These are phyloP conservation scores for Penicillium sp. DNA, from an alignment of 2,329 filamentous ascomycete species.

Conservation along the genomic window DNA sequence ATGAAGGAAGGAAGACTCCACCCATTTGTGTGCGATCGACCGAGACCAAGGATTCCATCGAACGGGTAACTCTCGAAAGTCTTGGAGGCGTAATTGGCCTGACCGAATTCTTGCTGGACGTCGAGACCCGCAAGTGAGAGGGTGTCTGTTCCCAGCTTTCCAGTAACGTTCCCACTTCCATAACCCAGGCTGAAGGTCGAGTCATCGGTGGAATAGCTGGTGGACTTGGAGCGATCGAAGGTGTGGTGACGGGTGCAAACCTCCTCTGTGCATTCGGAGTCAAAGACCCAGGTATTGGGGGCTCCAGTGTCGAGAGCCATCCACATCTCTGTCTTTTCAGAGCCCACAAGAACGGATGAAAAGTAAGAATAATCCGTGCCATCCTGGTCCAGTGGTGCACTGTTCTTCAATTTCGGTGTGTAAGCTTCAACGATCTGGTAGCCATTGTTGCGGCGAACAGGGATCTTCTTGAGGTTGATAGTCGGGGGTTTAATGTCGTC, in stretches of 20 bases:
- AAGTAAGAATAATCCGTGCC: slow-evolving; percentile 59
- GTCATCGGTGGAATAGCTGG: slow-evolving; percentile 56
- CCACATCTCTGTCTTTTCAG: slow-evolving; percentile 53
- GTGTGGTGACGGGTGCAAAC: slow-evolving; percentile 71
- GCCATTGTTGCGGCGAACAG: slow-evolving; percentile 49
- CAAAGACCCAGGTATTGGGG: slow-evolving; percentile 81
- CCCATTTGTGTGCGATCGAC: slow-evolving; percentile 59
- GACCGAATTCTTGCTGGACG: slow-evolving; percentile 68
- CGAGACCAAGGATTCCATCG: slow-evolving; percentile 82
- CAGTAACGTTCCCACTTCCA: slow-evolving; percentile 73
- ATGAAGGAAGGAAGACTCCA: slow-evolving; percentile 65
- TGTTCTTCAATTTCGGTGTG: slow-evolving; percentile 46
- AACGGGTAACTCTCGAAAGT: slow-evolving; percentile 80
- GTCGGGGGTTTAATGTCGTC: slow-evolving; percentile 28
- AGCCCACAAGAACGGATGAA: slow-evolving; percentile 52
- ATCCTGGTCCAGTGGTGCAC: slow-evolving; percentile 56
- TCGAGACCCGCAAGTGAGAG: slow-evolving; percentile 67
- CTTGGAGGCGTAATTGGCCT: slow-evolving; percentile 69
- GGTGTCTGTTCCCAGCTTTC: slow-evolving; percentile 66
- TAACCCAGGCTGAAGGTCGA: slow-evolving; percentile 68
- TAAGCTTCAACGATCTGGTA: slow-evolving; percentile 49
- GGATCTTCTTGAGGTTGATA: slow-evolving; percentile 42
- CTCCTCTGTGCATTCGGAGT: slow-evolving; percentile 63
- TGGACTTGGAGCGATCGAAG: slow-evolving; percentile 68
- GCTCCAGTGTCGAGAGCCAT: slow-evolving; percentile 59